Percentiles rank a stretch among this genome's conserved stretches.
phyloP scores from a whole-genome alignment of 78 protist genomes.

The Anaeramoeba ignava region DNA sequence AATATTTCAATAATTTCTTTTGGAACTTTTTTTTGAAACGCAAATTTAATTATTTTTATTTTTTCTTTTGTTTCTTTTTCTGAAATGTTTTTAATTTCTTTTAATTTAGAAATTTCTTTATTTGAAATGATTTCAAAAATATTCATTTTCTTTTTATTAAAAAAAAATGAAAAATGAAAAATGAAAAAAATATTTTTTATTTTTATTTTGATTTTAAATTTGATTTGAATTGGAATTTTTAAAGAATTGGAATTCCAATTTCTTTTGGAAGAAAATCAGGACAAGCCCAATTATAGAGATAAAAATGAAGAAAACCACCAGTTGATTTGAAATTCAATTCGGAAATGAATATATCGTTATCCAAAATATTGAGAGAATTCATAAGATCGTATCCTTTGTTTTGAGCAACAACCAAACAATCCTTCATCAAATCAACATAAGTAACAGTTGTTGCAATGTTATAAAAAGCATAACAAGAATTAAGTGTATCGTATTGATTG shows the following conservation, averaged over 20 bases:
- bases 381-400: slow-evolving; percentile 67
- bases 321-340: slow-evolving; percentile 84
- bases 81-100: no score
- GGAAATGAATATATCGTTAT: slow-evolving; percentile 49
- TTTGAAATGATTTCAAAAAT: no score
- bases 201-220: no score
- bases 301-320: slow-evolving; percentile 85
- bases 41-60: no score
- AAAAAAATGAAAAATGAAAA: no score
- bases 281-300: slow-evolving; percentile 4
- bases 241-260: background rate
- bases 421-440: slow-evolving; percentile 47
- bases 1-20: no score
- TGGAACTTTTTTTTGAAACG: no score
- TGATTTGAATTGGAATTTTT: no score
- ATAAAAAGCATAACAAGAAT: slow-evolving; percentile 88
- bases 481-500: slow-evolving; percentile 45
- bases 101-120: no score
- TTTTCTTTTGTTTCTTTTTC: no score
- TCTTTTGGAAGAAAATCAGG: background rate
- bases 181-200: no score
- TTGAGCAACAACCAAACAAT: slow-evolving; percentile 73
- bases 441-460: slow-evolving; percentile 49
- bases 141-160: no score
- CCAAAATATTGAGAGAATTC: slow-evolving; percentile 85